Base-by-base conservation (phyloP, 1,139 yeast genomes). In the Debaryomyces sp. region DNA sequence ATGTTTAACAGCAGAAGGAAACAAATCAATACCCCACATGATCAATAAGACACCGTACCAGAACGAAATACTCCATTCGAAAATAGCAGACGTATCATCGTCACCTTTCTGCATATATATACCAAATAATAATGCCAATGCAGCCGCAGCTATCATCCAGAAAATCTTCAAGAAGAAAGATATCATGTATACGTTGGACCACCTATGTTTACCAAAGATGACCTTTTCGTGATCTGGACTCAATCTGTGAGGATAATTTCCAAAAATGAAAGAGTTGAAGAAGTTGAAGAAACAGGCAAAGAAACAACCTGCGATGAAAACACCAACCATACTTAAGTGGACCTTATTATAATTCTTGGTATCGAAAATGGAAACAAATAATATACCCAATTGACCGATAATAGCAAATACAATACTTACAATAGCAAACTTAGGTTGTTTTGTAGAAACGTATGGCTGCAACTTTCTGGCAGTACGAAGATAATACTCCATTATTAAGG, bases 21-120 rank as follows among this genome's bases (percentile, higher is more conserved):
- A 78, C 58, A 91, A 77, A 62, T 92, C 97, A 56, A 82, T 76
- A 2, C 87, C 71, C 69, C 94, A 78, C 53, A 86, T 70, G 8
- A 87, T 64, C 58, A 86, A 79, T 53, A 88, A 75, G 34, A 86
- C 62, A 8, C 96, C 95, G 62, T 89, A 91, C 84, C 89, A 86
- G 68, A 85, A 92, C 6, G 92, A 85, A 41, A 91, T 68, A 7
- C 82, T 62, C 97, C 98, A 92, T 66, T 92, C 98, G 64, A 87
- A 84, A 13, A 71, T 70, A 0, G 88, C 89, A 22, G 84, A 77
- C 46, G 77, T 69, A 13, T 75, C 67, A 34, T 75, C 68, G 9
- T 70, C 50, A 36, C 71, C 76, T 1, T 49, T 46, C 7, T 62
- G 56, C 77, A 75, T 69, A 47, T 72, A 67, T 1, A 68, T 78